Evolutionary conservation across 1,139 yeast species (phyloP).

Genomic region (Yamadazyma siamensis): DNA sequence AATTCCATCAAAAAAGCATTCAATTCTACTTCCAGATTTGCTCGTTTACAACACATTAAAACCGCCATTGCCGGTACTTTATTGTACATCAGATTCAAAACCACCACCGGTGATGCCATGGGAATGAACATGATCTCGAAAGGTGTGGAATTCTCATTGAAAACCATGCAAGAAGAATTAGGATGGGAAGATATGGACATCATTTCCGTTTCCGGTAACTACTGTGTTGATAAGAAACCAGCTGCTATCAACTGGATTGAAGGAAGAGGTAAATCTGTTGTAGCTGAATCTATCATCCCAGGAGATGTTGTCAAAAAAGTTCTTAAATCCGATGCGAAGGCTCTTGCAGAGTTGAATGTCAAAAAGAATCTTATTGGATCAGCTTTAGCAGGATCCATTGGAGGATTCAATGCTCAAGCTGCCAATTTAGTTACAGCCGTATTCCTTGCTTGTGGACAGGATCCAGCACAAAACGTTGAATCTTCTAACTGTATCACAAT

Average conservation of each 20-base stretch:
- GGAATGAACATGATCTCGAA: slow-evolving; percentile 99
- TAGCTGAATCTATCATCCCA: slow-evolving; percentile 95
- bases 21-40: slow-evolving; percentile 95
- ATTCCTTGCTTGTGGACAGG: slow-evolving; percentile 94
- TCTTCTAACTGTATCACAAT: slow-evolving; percentile 95
- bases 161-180: slow-evolving; percentile 79
- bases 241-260: slow-evolving; percentile 99
- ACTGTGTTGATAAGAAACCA: slow-evolving; percentile 95
- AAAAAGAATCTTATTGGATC: slow-evolving; percentile 91
- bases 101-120: slow-evolving; percentile 99
- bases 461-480: slow-evolving; percentile 98
- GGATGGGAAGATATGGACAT: slow-evolving; percentile 95
- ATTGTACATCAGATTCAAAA: slow-evolving; percentile 84
- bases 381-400: slow-evolving; percentile 97
- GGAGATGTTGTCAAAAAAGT: slow-evolving; percentile 75
- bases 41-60: slow-evolving; percentile 84
- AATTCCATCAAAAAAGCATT: slow-evolving; percentile 79
- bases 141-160: slow-evolving; percentile 88
- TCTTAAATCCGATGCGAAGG: slow-evolving; percentile 87
- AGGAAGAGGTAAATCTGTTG: slow-evolving; percentile 97
- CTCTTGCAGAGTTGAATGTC: slow-evolving; percentile 84
- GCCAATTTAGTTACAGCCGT: slow-evolving; percentile 95
- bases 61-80: slow-evolving; percentile 96
- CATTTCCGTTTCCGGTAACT: slow-evolving; percentile 93
- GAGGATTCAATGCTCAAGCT: slow-evolving; percentile 98